Percentiles rank a stretch among this genome's conserved stretches.
These are phyloP conservation scores for Acacia pycnantha DNA, from an alignment of 331 rosid species.

Conservation along the genomic window DNA sequence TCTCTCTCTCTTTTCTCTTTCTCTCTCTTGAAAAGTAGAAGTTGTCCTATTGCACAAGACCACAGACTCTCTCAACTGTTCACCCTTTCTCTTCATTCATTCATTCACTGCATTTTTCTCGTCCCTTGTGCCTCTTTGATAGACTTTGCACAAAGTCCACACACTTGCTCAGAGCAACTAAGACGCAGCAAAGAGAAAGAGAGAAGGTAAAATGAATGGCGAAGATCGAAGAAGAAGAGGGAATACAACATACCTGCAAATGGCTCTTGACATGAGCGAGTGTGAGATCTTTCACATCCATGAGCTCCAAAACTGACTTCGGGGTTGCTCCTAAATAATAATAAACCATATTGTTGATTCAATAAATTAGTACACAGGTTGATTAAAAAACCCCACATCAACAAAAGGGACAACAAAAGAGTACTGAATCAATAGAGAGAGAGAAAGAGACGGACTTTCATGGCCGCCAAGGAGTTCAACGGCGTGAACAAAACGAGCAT, in stretches of 20 bases:
- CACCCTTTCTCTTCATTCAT: conserved; percentile 26
- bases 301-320: conserved; percentile 84
- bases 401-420: neutral
- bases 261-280: conserved; percentile 98
- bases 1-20: neutral
- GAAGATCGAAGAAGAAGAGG: neutral
- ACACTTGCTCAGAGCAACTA: conserved; percentile 24
- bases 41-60: conserved; percentile 70
- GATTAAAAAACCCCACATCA: neutral
- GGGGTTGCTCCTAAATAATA: conserved; percentile 81
- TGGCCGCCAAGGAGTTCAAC: conserved; percentile 97
- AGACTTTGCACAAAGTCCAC: conserved; percentile 49
- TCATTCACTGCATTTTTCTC: conserved; percentile 54
- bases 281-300: conserved; percentile 97
- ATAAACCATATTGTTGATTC: neutral
- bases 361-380: neutral
- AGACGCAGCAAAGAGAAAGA: neutral
- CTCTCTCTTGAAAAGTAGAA: conserved; percentile 56
- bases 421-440: neutral
- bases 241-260: conserved; percentile 64
- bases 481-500: conserved; percentile 85
- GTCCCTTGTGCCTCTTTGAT: conserved; percentile 63
- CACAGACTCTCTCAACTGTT: conserved; percentile 50
- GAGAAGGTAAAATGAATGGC: neutral
- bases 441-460: conserved; percentile 56